Percentiles rank a stretch among this genome's conserved stretches.
phyloP scores from a whole-genome alignment of 2,329 filamentous ascomycete species.

The Tolypocladium paradoxum region DNA sequence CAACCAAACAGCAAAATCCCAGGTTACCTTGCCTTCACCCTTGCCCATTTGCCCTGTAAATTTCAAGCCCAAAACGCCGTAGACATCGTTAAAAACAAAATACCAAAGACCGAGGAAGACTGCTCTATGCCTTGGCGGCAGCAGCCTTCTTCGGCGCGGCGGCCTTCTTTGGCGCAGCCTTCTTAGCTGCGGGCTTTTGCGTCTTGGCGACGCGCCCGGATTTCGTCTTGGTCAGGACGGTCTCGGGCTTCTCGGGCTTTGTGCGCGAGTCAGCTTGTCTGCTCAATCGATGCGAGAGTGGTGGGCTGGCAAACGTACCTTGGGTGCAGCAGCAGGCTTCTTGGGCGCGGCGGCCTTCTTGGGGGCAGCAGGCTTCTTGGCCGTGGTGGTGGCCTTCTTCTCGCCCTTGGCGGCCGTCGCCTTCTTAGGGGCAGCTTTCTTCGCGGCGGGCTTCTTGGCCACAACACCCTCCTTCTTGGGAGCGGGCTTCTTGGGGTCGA shows the following conservation, averaged over 20 bases:
- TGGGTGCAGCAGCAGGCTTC: constrained; percentile 16
- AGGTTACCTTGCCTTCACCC: constrained; percentile 6
- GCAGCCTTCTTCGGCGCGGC: constrained; percentile 34
- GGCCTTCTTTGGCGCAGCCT: constrained; percentile 34
- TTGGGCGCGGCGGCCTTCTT: constrained; percentile 22
- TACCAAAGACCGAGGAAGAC: constrained; percentile 6
- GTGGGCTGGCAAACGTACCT: constrained; percentile 6
- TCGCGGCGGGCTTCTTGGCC: constrained; percentile 11
- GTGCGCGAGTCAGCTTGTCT: constrained; percentile 14
- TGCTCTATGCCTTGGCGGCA: constrained; percentile 25
- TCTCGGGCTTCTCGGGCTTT: constrained; percentile 49
- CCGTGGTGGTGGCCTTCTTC: constrained; percentile 40
- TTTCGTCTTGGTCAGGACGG: constrained; percentile 71
- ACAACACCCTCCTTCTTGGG: constrained; percentile 20
- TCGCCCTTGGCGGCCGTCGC: constrained; percentile 42
- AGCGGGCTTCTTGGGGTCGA: constrained; percentile 27
- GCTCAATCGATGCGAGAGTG: neutral
- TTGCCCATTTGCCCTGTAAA: constrained; percentile 5
- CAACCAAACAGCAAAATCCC: constrained; percentile 8
- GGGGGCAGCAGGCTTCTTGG: constrained; percentile 38
- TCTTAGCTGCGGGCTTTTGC: constrained; percentile 34
- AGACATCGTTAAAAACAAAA: constrained; percentile 26
- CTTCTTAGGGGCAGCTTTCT: constrained; percentile 18
- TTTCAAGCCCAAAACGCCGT: constrained; percentile 22
- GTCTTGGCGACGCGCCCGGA: constrained; percentile 74